Base-by-base conservation (phyloP, 495 filamentous ascomycete genomes). In the Podospora pseudocomata region DNA sequence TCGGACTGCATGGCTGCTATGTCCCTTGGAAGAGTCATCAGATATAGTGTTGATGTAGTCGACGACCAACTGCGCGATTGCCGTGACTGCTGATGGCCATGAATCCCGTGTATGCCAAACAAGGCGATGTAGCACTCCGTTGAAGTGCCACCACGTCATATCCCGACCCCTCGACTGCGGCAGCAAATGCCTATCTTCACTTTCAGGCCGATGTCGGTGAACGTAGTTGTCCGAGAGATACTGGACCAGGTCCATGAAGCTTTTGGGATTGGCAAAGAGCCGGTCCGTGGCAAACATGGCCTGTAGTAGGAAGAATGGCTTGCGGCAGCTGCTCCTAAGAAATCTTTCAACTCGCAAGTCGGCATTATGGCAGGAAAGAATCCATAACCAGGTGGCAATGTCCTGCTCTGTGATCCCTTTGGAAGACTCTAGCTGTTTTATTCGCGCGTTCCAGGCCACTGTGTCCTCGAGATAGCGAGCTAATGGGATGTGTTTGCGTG, bases 331-430 rank as follows among this genome's bases (percentile, higher is more conserved):
- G 63, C 75, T 74, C 6, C 70, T 71, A 60, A 78, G 39, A 34
- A 83, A 75, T 13, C 81, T 75, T 57, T 76, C 65, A 23, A 80
- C 64, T 23, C 11, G n/a, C 28, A 74, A 74, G 56, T 56, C 54
- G 60, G 82, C 80, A 32, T 73, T 68, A 23, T 75, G 66, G 0
- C 74, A 77, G 1, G 77, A 77, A 16, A 84, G 53, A 57, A 84
- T 79, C 80, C 79, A 81, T 53, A 76, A 70, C 82, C 81, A 83
- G 64, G 78, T 75, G 53, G 72, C 70, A 28, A 82, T 39, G 28
- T 79, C 70, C 27, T 69, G 71, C 53, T 56, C 69, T 5, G 71
- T 67, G 63, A 73, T 69, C 4, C 77, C 76, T 55, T 69, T 74
- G 26, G 44, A 13, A 2, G 59, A 32, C 49, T 67, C 74, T 16